Conservation (phyloP, 495 filamentous ascomycete genomes). For the Podospora pseudopauciseta region DNA sequence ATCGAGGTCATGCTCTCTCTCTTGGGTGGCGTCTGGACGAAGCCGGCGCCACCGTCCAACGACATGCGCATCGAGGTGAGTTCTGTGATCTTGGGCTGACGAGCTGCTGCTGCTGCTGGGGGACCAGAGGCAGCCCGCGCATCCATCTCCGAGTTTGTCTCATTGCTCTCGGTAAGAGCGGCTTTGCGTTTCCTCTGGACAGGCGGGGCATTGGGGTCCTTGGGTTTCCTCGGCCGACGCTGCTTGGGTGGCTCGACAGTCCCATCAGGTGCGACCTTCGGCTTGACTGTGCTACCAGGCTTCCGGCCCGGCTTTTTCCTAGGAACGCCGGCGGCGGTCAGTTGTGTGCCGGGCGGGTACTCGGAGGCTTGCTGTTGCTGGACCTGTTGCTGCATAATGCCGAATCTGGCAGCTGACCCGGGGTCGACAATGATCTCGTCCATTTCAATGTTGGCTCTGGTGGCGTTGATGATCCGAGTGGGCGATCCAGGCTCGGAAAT, state of each 20-base stretch:
- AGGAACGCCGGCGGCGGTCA: conserved; percentile 46
- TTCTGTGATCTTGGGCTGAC: conserved; percentile 35
- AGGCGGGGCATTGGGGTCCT: conserved; percentile 54
- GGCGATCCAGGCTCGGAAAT: conserved; percentile 37
- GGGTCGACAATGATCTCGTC: conserved; percentile 41
- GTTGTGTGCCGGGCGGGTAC: conserved; percentile 25
- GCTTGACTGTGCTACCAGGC: conserved; percentile 47
- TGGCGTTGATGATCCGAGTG: conserved; percentile 31
- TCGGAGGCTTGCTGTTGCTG: conserved; percentile 24
- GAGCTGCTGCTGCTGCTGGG: conserved; percentile 6
- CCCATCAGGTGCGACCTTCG: conserved; percentile 42
- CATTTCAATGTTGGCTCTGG: conserved; percentile 36
- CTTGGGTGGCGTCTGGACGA: conserved; percentile 34
- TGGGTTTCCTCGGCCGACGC: conserved; percentile 52
- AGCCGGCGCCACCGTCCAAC: conserved; percentile 26
- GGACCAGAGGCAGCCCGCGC: conserved; percentile 22
- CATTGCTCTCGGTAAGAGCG: conserved; percentile 32
- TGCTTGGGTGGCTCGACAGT: conserved; percentile 47
- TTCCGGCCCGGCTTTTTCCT: conserved; percentile 52
- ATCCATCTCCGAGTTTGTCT: conserved; percentile 25
- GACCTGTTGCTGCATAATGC: conserved; percentile 29
- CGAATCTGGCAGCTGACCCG: conserved; percentile 28
- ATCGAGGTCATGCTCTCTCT: conserved; percentile 43
- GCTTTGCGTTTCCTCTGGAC: conserved; percentile 51
- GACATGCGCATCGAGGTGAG: conserved; percentile 34